Percentiles rank a stretch among this genome's conserved stretches.
Evolutionary conservation across 371 early-diverging fungal genomes (phyloP).

Genomic region (Mortierella sp.): DNA sequence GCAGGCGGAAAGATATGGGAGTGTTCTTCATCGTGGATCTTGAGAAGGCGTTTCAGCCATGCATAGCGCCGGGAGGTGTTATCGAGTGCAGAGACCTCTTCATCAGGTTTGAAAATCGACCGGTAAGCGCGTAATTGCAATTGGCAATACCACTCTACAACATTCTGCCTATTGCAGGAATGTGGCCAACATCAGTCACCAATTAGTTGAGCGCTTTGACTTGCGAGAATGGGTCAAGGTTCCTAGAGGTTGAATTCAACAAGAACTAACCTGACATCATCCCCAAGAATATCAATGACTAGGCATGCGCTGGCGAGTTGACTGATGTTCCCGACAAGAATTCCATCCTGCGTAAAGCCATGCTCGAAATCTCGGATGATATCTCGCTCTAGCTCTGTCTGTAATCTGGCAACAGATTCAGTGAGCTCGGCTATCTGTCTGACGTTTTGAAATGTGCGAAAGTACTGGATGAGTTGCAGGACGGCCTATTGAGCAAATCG

Average conservation of each 20-base stretch:
- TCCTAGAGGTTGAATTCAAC: not conserved
- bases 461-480: conserved; percentile 79
- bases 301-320: conserved; percentile 81
- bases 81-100: conserved; percentile 87
- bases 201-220: not conserved
- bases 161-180: conserved; percentile 54
- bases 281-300: conserved; percentile 79
- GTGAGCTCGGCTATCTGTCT: conserved; percentile 78
- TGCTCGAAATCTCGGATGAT: conserved; percentile 83
- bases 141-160: conserved; percentile 85
- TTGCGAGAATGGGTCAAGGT: not conserved
- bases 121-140: conserved; percentile 86
- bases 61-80: conserved; percentile 92
- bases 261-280: conserved; percentile 68
- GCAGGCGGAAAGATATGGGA: conserved; percentile 78
- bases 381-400: conserved; percentile 73
- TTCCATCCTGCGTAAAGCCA: conserved; percentile 65
- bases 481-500: conserved; percentile 68
- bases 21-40: conserved; percentile 88
- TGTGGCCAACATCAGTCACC: not conserved
- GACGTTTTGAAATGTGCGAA: conserved; percentile 79
- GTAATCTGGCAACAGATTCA: conserved; percentile 69
- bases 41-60: conserved; percentile 88
- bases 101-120: conserved; percentile 79
- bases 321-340: conserved; percentile 60